Percentiles rank a stretch among this genome's conserved stretches.
phyloP scores from a whole-genome alignment of 805 yeast genomes.

The Barnettozyma wickerhamii region DNA sequence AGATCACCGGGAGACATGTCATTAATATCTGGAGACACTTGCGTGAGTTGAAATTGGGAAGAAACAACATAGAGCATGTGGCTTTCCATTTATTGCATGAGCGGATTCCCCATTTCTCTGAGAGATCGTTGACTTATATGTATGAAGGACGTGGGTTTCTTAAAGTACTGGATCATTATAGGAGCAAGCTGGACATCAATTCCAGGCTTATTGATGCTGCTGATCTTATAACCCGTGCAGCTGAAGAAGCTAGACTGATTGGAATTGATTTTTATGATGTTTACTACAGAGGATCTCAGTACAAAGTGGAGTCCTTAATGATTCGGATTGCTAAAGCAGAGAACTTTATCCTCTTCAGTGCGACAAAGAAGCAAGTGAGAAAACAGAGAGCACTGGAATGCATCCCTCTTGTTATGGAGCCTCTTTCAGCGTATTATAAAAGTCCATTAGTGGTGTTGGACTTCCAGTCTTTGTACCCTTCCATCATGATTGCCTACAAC shows the following conservation, averaged over 20 bases:
- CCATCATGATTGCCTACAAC: constrained; percentile 86
- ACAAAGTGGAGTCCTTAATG: constrained; percentile 83
- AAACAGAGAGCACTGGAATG: constrained; percentile 83
- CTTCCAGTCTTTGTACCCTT: constrained; percentile 92
- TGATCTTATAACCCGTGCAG: constrained; percentile 64
- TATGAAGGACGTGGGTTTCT: constrained; percentile 30
- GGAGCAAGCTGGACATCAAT: constrained; percentile 39
- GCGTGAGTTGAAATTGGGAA: constrained; percentile 58
- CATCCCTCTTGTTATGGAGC: constrained; percentile 91
- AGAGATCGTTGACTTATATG: constrained; percentile 44
- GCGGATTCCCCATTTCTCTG: constrained; percentile 60
- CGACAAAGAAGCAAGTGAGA: constrained; percentile 75
- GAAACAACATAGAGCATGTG: constrained; percentile 75
- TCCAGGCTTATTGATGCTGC: constrained; percentile 40
- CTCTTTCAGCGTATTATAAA: constrained; percentile 76
- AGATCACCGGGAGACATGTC: constrained; percentile 75
- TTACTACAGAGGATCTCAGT: constrained; percentile 89
- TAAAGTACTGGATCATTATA: constrained; percentile 42
- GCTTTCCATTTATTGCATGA: constrained; percentile 63
- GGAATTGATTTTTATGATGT: constrained; percentile 91
- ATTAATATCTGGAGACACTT: constrained; percentile 82
- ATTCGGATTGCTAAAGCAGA: constrained; percentile 73
- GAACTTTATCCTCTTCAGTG: constrained; percentile 68
- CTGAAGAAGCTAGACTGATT: constrained; percentile 78
- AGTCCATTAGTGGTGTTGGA: constrained; percentile 89